Evolutionary conservation across 2,329 filamentous ascomycete genomes (phyloP), one percentile per base, ranked within the genome.

Genomic region (Coleophoma cylindrospora): DNA sequence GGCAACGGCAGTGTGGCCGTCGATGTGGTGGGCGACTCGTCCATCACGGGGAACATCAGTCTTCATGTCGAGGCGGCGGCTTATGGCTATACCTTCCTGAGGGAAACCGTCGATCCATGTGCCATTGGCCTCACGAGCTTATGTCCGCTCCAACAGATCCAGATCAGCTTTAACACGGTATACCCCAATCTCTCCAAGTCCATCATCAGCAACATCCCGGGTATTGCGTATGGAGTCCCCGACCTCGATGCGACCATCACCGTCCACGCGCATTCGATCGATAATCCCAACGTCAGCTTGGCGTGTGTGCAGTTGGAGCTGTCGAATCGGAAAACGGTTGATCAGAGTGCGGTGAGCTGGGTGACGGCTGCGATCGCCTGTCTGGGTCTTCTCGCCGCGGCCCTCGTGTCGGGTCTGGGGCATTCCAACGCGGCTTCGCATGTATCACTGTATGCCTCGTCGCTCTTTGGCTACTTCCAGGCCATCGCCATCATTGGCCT

Each of bases 351-450:
- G 53, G 91, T 96, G 37, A 90, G 91, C 61, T 96, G 91, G 91
- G 79, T 83, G 34, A 91, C 91, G 21, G 92, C 91, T 51, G 77
- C 95, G 58, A 91, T 96, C 61, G 89, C 90, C 56, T 89, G 89
- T 53, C 72, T 95, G 40, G 90, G 88, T 58, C 76, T 96, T 41
- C 75, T 90, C 45, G 86, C 90, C 8, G 96, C 92, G 38, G 92
- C 90, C 54, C 80, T 96, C 57, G 88, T 92, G 27, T 96, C 91
- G 27, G 91, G 91, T 34, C 75, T 96, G 4, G 92, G 92, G 11
- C 90, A 96, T 69, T 89, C 89, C 45, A 96, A 96, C 67, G 92
- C 92, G 5, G 91, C 92, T 44, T 91, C 92, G 45, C 92, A 97
- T 69, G 88, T 97, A 56, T 92, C 92, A 49, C 87, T 91, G 49